Base-by-base conservation (phyloP, 345 rosid genomes). In the Pistacia atlantica region DNA sequence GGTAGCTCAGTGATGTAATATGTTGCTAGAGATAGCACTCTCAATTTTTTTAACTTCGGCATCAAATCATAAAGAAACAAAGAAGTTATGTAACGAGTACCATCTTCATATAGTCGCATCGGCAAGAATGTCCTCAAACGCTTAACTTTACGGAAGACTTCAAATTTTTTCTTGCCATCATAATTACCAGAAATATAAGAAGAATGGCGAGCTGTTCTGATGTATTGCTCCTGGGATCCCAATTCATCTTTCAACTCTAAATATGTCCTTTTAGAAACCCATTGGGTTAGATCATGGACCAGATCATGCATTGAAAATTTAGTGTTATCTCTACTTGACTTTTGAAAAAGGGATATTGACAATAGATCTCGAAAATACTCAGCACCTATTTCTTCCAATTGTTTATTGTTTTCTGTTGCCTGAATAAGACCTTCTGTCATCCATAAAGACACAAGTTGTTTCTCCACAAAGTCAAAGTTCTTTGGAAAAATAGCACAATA, bases 401-500 rank as follows among this genome's bases (percentile, higher is more conserved):
- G 63, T 56, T 28, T 64, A 2, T 55, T 11, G 11, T 20, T 60
- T 2, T 52, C 22, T 10, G 7, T 58, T 1, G 11, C 71, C 48
- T 62, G 71, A 60, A 77, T 37, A 1, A 67, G 45, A 28, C 80
- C 83, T 64, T 77, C 80, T 28, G 78, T 75, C 71, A 77, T 80
- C 83, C 83, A 80, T 22, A 77, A 12, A 1, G 59, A 9, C 25
- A 80, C 66, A 38, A 78, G 18, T 42, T 81, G 70, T 11, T 74
- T 67, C 77, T 78, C 68, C 33, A 78, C 70, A 5, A 78, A 74
- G 31, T 74, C 73, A 51, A 78, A 74, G 20, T 70, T 74, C 8
- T 74, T 81, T 0, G 81, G 73, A 63, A 81, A n/a, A 8, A 67
- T 60, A 45, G 77, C 68, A 54, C 83, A 76, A 12, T 76, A 80